Evolutionary conservation across 306 rosid species (phyloP), one percentile per base, ranked within the genome.

Genomic region (Sicyos edulis): DNA sequence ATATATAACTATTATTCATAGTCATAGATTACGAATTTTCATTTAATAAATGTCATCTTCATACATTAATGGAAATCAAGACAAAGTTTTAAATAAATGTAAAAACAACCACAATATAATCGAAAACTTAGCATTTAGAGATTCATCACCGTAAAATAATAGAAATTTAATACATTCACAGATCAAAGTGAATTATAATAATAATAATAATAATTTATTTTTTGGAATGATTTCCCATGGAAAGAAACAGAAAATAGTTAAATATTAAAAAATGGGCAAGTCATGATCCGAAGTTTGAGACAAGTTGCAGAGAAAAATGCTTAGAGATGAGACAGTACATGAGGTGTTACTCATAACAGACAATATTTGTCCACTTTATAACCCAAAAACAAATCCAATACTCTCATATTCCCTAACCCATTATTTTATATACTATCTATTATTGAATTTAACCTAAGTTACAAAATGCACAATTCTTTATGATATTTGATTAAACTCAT

Each of bases 221-320:
- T 58, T 4, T 58, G 13, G 5, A 19, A 10, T 37, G 42, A 37
- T 37, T 29, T 61, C 26, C 47, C 6, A n/a, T 61, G 17, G 6
- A 22, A 45, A 67, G 42, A 21, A 67, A 67, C 7, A 67, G 42
- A 65, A 65, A 19, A 1, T 24, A 5, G 17, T 63, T 22, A 3
- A 7, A 63, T 63, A 63, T 5, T n/a, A 3, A 10, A 8, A 66
- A 67, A 67, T 6, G 1, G 51, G 42, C 3, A 26, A 26, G 32
- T 26, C 32, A 24, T 68, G 58, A 68, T 68, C 73, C 73, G 44
- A 12, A 68, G 58, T 47, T 68, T 49, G 73, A 24, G 58, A 68
- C 73, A 68, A 68, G 40, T 68, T 68, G 73, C 22, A 8, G 57
- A n/a, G 58, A 50, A 3, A 69, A 21, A 69, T 69, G 73, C 24